Base-by-base conservation (phyloP, 768 basidiomycete species). In the Galerina sulciceps region DNA sequence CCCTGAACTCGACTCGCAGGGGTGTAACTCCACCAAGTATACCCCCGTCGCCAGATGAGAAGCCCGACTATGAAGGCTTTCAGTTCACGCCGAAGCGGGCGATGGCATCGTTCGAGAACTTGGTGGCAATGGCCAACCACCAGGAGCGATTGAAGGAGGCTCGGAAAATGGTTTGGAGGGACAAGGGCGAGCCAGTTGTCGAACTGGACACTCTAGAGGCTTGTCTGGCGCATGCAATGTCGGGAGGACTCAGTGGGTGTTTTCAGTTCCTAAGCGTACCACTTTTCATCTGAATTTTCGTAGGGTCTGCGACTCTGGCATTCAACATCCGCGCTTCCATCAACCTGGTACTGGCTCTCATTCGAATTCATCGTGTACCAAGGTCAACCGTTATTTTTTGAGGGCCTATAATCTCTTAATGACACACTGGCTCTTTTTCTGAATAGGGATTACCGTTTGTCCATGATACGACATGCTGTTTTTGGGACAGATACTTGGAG, bases 121-220 rank as follows among this genome's bases (percentile, higher is more conserved):
- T 95, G 8, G 88, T 93, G 18, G 90, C 89, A 13, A 80, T 95
- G 55, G 93, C 93, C 4, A 93, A 93, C 73, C 86, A 90, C 71
- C 88, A 92, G 69, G 90, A 94, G 59, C 79, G 84, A 2, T 76
- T 94, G 34, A 81, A 75, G 60, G 86, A 86, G 55, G 90, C 92
- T 0, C 81, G 89, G 54, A 91, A 85, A 70, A 88, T 93, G 73
- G 85, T 94, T 3, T 92, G 92, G 90, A 79, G 90, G 11, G 89
- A 93, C 65, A 78, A 82, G 60, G 91, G 93, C 3, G 86, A 93
- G 71, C 89, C 86, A 15, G 88, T 88, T 0, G 85, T 80, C 0
- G 88, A 92, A 61, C 66, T 95, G 20, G 71, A 80, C 36, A 84
- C 82, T 50, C 58, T 93, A 26, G 78, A 82, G 69, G 85, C 86